A percentile compares a stretch with the other conserved stretches of the same genome.
These are phyloP conservation scores for Daldinia eschscholtzii DNA, from an alignment of 2,329 filamentous ascomycete species.

Conservation along the genomic window DNA sequence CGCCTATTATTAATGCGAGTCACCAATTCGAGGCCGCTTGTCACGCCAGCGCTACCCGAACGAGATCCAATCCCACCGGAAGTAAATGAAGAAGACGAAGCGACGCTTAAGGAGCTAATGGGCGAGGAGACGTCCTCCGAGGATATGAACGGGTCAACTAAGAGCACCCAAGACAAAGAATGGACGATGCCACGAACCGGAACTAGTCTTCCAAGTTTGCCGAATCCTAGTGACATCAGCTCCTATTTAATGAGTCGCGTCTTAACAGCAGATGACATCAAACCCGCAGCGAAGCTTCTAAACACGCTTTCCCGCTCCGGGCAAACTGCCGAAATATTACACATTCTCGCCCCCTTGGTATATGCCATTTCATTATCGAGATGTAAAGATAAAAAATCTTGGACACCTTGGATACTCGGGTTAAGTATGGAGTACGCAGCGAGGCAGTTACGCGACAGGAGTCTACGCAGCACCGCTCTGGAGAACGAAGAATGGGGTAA, in stretches of 20 bases:
- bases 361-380: slow-evolving; percentile 87
- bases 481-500: slow-evolving; percentile 92
- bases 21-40: slow-evolving; percentile 84
- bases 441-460: slow-evolving; percentile 81
- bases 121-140: slow-evolving; percentile 54
- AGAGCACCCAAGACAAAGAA: slow-evolving; percentile 69
- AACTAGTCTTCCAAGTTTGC: slow-evolving; percentile 84
- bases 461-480: slow-evolving; percentile 84
- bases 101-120: slow-evolving; percentile 51
- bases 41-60: slow-evolving; percentile 87
- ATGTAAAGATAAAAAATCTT: slow-evolving; percentile 79
- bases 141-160: slow-evolving; percentile 59
- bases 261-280: slow-evolving; percentile 95
- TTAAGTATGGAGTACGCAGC: slow-evolving; percentile 88
- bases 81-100: slow-evolving; percentile 65
- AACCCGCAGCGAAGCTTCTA: slow-evolving; percentile 87
- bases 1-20: slow-evolving; percentile 82
- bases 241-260: slow-evolving; percentile 90
- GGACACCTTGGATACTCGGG: slow-evolving; percentile 92
- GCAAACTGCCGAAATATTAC: slow-evolving; percentile 88
- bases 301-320: slow-evolving; percentile 80
- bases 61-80: slow-evolving; percentile 78
- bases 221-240: slow-evolving; percentile 84
- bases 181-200: slow-evolving; percentile 98
- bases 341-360: slow-evolving; percentile 88